Conservation (phyloP, 1,284 basidiomycete genomes). For the Pterula multifida region DNA sequence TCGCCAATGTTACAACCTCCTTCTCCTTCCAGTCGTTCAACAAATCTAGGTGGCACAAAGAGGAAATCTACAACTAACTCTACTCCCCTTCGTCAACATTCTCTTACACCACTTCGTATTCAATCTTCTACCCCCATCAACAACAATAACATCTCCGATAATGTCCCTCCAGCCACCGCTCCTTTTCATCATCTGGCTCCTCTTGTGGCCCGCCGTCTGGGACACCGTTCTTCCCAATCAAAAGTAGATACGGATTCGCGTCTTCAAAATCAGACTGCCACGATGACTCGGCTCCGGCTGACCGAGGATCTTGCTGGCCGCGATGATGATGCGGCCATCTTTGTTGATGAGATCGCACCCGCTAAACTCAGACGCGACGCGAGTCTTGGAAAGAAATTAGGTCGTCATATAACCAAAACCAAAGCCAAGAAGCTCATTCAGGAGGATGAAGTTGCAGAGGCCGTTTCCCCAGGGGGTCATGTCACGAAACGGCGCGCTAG, state of each 20-base stretch:
- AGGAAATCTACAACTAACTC: constrained; percentile 39
- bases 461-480: constrained; percentile 62
- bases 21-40: not conserved
- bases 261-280: constrained; percentile 46
- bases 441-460: constrained; percentile 52
- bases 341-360: constrained; percentile 13
- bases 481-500: constrained; percentile 59
- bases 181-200: constrained; percentile 54
- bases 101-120: constrained; percentile 36
- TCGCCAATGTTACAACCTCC: not conserved
- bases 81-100: constrained; percentile 34
- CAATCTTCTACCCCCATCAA: constrained; percentile 22
- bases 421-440: constrained; percentile 18
- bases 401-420: constrained; percentile 18
- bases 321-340: constrained; percentile 20
- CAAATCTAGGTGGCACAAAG: constrained; percentile 34
- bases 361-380: constrained; percentile 4
- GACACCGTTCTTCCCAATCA: constrained; percentile 37
- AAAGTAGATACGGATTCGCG: constrained; percentile 53
- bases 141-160: constrained; percentile 14
- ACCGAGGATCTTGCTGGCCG: constrained; percentile 35
- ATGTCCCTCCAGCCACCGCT: constrained; percentile 12
- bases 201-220: constrained; percentile 46
- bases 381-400: constrained; percentile 16
- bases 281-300: constrained; percentile 52